phyloP scores from a whole-genome alignment of 352 stramenopile species.

The Peronospora belbahrii region DNA sequence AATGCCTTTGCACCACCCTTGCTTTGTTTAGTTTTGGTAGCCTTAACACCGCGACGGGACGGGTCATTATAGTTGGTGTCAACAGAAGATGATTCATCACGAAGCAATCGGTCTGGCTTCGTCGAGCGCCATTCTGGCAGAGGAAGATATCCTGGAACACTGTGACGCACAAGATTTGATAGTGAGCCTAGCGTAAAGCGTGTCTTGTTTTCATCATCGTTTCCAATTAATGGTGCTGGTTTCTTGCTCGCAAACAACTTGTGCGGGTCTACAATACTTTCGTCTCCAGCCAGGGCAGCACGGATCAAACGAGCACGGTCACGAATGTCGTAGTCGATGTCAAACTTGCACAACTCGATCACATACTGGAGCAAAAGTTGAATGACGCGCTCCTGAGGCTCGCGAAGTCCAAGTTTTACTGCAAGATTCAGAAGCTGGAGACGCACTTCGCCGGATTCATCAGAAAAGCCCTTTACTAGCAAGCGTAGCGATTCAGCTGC shows the following conservation, averaged over 20 bases:
- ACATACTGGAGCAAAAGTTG: constrained; percentile 85
- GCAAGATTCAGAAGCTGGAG: constrained; percentile 89
- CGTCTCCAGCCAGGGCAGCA: constrained; percentile 51
- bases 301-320: constrained; percentile 87
- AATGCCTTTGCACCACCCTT: constrained; percentile 35
- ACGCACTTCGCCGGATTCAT: constrained; percentile 85
- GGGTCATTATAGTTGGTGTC: constrained; percentile 26
- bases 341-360: constrained; percentile 89
- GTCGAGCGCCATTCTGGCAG: constrained; percentile 67
- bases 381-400: constrained; percentile 63
- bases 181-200: constrained; percentile 84
- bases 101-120: constrained; percentile 60
- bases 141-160: constrained; percentile 69
- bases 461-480: constrained; percentile 79
- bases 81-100: constrained; percentile 57
- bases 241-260: constrained; percentile 80
- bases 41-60: constrained; percentile 14
- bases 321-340: constrained; percentile 89
- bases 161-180: constrained; percentile 81
- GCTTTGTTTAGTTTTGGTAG: constrained; percentile 32
- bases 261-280: constrained; percentile 49
- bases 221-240: constrained; percentile 64
- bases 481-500: constrained; percentile 81
- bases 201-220: constrained; percentile 60
- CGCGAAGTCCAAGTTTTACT: constrained; percentile 83